Conservation (phyloP, 768 basidiomycete species). For the Lentinula guzmanii region DNA sequence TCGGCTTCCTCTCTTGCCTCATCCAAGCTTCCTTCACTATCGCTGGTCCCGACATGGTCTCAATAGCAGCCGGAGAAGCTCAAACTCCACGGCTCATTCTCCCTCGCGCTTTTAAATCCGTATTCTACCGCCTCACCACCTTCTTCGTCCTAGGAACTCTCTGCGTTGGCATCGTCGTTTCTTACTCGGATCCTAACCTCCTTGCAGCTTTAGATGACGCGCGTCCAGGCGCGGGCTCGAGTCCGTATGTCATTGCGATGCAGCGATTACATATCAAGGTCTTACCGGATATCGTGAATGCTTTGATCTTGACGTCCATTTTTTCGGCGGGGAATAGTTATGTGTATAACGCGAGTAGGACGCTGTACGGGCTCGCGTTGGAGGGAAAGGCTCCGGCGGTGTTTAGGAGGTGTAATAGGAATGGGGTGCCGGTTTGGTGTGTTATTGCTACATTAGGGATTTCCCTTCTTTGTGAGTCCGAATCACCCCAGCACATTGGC, state of each 20-base stretch:
- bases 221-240: conserved; percentile 49
- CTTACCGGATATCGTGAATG: conserved; percentile 70
- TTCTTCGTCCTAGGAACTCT: conserved; percentile 75
- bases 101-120: conserved; percentile 65
- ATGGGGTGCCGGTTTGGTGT: conserved; percentile 54
- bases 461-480: conserved; percentile 26
- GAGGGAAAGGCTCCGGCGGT: conserved; percentile 53
- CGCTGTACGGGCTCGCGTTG: conserved; percentile 49
- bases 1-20: conserved; percentile 58
- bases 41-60: conserved; percentile 47
- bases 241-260: conserved; percentile 87
- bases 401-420: conserved; percentile 45
- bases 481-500: background rate
- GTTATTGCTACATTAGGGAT: conserved; percentile 36
- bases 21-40: conserved; percentile 59
- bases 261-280: conserved; percentile 57
- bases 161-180: conserved; percentile 73
- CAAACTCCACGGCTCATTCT: conserved; percentile 64
- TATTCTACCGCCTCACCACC: conserved; percentile 71
- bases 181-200: conserved; percentile 59
- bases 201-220: conserved; percentile 51
- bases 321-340: conserved; percentile 73
- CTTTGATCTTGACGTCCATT: conserved; percentile 56
- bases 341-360: conserved; percentile 54
- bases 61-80: conserved; percentile 69